Conservation (phyloP, 176 grass and related monocot genomes). For the Triticum turgidum region DNA sequence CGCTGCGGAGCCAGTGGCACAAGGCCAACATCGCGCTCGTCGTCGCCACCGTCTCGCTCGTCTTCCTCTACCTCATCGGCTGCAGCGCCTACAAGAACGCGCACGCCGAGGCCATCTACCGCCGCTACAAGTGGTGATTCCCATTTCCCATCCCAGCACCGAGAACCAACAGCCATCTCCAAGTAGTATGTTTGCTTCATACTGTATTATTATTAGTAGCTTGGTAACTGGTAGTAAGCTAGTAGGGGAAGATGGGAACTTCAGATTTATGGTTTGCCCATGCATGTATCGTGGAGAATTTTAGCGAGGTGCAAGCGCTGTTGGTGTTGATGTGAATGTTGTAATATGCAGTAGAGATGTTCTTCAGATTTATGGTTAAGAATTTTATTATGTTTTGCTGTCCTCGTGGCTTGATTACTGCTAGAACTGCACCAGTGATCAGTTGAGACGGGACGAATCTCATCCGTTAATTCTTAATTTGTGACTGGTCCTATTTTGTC, state of each 20-base stretch:
- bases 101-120: slow-evolving; percentile 71
- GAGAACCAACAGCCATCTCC: too few species aligned
- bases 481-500: neutral
- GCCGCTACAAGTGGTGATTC: slow-evolving; percentile 65
- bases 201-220: neutral
- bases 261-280: neutral
- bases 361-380: neutral
- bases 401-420: neutral
- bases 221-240: neutral
- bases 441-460: neutral
- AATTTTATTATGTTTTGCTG: neutral
- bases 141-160: neutral
- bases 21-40: slow-evolving; percentile 81
- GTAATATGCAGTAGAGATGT: slow-evolving; percentile 3
- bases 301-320: neutral
- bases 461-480: neutral
- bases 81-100: slow-evolving; percentile 97
- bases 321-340: neutral
- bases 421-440: neutral
- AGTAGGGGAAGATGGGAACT: neutral
- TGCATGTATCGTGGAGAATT: neutral
- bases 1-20: slow-evolving; percentile 78
- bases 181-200: neutral
- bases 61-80: slow-evolving; percentile 87
- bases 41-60: slow-evolving; percentile 67